Base-by-base conservation (phyloP, 2,329 filamentous ascomycete genomes). In the Exophiala sp. region DNA sequence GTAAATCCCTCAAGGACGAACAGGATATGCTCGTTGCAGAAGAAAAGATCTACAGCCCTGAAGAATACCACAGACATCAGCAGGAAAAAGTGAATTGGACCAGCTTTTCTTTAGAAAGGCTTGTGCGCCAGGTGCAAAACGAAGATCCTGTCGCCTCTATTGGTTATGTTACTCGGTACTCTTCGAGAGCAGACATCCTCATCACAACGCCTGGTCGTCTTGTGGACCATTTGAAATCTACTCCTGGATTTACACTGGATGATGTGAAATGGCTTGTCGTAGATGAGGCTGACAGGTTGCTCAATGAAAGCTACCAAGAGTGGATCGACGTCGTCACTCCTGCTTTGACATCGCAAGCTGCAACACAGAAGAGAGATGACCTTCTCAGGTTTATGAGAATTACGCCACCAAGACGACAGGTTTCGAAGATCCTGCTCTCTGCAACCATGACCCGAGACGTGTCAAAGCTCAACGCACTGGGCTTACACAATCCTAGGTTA, bases 401-500 rank as follows among this genome's bases (percentile, higher is more conserved):
- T 79, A 88, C 67, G 82, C 92, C 24, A 91, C 97, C 71, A 96
- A 91, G 0, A 85, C 54, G 62, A 20, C 58, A 35, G 21, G 54
- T 62, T 11, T 57, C 38, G n/a, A 64, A 64, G 41, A 82, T 95
- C 14, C 81, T 99, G 3, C 97, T 99, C 73, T 99, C 94, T 6
- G 94, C 94, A n/a, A 99, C 94, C 1, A 86, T 99, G 49, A 97
- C 94, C 0, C 85, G 89, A 3, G 92, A 97, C 73, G 90, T 99
- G 5, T 84, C 89, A 47, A 89, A 90, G 3, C 75, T 97, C 55
- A 94, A 95, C 71, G 82, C 87, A 55, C 82, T 89, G 74, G 86
- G 57, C 82, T 81, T 64, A 34, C 88, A 12, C 76, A 82, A 49
- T 78, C 84, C 50, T 78, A 83, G 3, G 83, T 86, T 95, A 67